Base-by-base conservation (phyloP, 1,284 basidiomycete species). In the Sanghuangporus baumii region DNA sequence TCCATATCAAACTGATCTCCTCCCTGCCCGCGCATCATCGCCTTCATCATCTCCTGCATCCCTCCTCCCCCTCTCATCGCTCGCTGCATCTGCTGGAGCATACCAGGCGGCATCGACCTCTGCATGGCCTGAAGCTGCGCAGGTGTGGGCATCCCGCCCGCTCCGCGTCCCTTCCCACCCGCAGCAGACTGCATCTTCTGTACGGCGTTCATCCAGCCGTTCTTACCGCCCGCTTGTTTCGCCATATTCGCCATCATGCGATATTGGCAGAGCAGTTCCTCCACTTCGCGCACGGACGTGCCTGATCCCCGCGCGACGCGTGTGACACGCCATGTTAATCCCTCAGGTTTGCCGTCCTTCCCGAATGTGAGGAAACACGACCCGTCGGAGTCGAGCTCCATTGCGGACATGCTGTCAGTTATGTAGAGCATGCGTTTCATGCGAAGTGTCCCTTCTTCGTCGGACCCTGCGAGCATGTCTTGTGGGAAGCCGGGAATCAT, bases 371-470 rank as follows among this genome's bases (percentile, higher is more conserved):
- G 88, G 77, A 97, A 96, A 47, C 86, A 82, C 47, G 87, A 79
- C 11, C 96, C 97, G 73, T 99, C 96, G n/a, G 93, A 96, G 76
- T 99, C 95, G 61, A 99, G 86, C 76, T 99, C 97, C 61, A 79
- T 79, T 16, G 88, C 84, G 47, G 94, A 93, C 96, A 99, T 99
- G 70, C 93, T 94, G 76, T 99, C 96, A 23, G 94, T 98, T 72
- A 99, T 98, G 79, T 92, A 99, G 68, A 98, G 92, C 93, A 99
- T 96, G 66, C 95, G 88, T 78, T 98, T 98, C 87, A 99, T 90
- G 64, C 93, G 89, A 67, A 85, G 75, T 1, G 91, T 88, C 41
- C 93, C 94, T 71, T 98, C 96, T 72, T 97, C 95, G 71, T 94
- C 93, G 36, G 89, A 89, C 46, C 93, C 95, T 71, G 90, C 87